Conservation (phyloP, 495 filamentous ascomycete genomes). For the Aspergillus sclerotiicarbonarius region DNA sequence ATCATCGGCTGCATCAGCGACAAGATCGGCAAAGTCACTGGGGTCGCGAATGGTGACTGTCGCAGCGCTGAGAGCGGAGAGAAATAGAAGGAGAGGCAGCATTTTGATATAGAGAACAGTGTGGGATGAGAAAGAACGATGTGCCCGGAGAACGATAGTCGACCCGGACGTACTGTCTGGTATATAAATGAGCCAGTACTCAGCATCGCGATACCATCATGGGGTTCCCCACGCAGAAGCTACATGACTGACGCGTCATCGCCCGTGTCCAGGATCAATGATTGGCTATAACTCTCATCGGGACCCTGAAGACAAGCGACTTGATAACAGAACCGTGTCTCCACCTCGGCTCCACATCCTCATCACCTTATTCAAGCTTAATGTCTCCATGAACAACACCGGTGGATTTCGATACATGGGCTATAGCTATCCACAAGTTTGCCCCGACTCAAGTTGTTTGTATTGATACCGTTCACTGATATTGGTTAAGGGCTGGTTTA, state of each 20-base stretch:
- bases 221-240: neutral
- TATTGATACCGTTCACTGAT: too few relatives aligned
- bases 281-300: neutral
- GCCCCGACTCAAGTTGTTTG: too few relatives aligned
- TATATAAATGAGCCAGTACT: too few relatives aligned
- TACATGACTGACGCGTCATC: neutral
- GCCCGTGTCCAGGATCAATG: neutral
- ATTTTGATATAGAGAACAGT: neutral
- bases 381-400: neutral
- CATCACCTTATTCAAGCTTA: neutral
- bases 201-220: too few relatives aligned
- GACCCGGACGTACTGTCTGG: too few relatives aligned
- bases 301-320: neutral
- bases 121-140: neutral
- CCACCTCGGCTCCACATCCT: neutral
- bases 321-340: neutral
- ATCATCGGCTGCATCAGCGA: neutral
- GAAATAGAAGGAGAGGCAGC: neutral
- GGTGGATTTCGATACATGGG: neutral
- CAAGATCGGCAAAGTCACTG: neutral
- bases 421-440: too few relatives aligned
- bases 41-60: neutral
- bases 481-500: too few relatives aligned
- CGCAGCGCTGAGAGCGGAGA: neutral
- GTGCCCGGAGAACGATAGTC: neutral